Evolutionary conservation across 331 rosid species (phyloP), one percentile per base, ranked within the genome.

Genomic region (Pyracantha coccinea): DNA sequence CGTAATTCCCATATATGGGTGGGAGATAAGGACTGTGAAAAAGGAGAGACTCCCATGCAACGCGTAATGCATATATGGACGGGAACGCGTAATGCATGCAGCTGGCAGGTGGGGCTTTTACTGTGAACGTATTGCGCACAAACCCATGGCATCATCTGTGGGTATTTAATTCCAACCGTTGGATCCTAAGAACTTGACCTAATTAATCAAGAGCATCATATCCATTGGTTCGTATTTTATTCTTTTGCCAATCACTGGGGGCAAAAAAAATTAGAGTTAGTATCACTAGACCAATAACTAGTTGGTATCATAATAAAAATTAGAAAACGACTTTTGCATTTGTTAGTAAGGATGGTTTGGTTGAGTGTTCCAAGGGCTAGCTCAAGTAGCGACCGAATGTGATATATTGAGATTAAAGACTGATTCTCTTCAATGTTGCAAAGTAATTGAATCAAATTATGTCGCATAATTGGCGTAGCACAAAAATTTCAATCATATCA

Each of bases 1-100:
- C 8, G 55, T 2, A 0, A 27, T 54, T 78, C 63, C 89, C 96
- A 88, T n/a, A n/a, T n/a, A n/a, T 38, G 45, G 14, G 14, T 20
- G 15, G 1, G 60, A 27, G 4, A 32, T 32, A 33, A 27, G 71
- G 3, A 25, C 32, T 2, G 4, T 5, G 68, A 5, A 19, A 33
- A 55, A 19, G 3, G 2, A 14, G 52, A 50, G 68, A 15, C 25
- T 68, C 64, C 80, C 81, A 79, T 78, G 85, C 84, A 74, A 32
- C 78, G 71, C n/a, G n/a, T n/a, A n/a, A n/a, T n/a, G n/a, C n/a
- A n/a, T n/a, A n/a, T 23, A 64, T 25, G 32, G 16, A 14, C 45
- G 68, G 25, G 13, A 17, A 17, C 5, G 70, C 70, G 52, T 33
- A 11, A 14, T 2, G 8, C 28, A 15, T 10, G 52, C 75, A 59